Evolutionary conservation across 164 flowering plant species (phyloP).

Genomic region (Litsea cubeba): DNA sequence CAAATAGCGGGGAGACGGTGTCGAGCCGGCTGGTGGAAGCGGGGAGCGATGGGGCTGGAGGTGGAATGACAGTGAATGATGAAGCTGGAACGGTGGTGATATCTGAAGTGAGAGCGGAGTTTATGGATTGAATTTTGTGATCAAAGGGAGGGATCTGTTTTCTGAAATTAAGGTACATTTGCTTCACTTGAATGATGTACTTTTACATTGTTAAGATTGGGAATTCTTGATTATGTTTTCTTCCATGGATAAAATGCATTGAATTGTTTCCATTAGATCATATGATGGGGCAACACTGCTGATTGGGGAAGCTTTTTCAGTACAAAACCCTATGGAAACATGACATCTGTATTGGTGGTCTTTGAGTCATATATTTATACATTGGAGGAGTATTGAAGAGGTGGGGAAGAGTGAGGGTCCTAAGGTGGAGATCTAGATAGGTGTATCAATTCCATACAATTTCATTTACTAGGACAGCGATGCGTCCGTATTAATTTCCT

Average conservation of each 20-base stretch:
- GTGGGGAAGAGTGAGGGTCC: no score
- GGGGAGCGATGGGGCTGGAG: conserved; percentile 14
- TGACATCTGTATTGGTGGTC: background rate
- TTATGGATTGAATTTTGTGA: background rate
- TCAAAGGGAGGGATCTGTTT: background rate
- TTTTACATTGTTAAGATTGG: background rate
- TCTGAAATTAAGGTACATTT: conserved; percentile 2
- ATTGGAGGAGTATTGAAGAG: no score
- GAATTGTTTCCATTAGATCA: background rate
- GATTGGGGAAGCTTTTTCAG: background rate
- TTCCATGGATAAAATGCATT: background rate
- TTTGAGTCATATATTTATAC: no score
- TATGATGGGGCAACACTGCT: no score
- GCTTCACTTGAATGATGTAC: background rate
- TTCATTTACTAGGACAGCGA: no score
- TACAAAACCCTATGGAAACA: background rate
- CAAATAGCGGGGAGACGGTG: conserved; percentile 46
- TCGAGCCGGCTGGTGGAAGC: conserved; percentile 39
- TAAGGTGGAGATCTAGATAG: no score
- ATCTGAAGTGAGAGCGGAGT: conserved; percentile 28
- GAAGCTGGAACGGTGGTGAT: conserved; percentile 31
- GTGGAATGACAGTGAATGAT: conserved; percentile 17
- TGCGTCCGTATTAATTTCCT: no score
- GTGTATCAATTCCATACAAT: no score
- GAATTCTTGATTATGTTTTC: background rate